These are phyloP conservation scores for Ophiosphaerella narmari DNA, from an alignment of 2,329 filamentous ascomycete genomes.

Conservation along the genomic window DNA sequence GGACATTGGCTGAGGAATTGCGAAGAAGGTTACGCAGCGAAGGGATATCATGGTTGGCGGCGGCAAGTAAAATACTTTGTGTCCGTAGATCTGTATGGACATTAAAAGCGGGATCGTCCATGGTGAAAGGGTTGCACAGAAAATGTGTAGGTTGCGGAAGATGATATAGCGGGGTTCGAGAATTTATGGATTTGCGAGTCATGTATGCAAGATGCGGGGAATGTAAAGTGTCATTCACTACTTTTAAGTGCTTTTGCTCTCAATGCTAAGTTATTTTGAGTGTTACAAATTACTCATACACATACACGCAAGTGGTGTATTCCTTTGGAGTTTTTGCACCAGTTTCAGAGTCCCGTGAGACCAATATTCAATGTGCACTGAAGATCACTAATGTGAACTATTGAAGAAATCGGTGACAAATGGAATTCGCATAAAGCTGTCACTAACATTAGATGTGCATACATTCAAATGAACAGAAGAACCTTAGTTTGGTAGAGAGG, in stretches of 20 bases:
- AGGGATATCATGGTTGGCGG: constrained; percentile 69
- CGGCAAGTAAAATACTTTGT: constrained; percentile 68
- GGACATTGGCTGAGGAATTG: constrained; percentile 69
- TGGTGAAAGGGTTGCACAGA: constrained; percentile 2
- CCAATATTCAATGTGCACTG: no score
- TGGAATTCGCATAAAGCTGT: no score
- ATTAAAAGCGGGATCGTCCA: constrained; percentile 42
- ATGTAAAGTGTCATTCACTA: neutral
- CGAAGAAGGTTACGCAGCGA: constrained; percentile 72
- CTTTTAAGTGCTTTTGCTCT: neutral
- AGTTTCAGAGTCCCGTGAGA: no score
- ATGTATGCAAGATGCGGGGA: neutral
- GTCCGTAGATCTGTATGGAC: constrained; percentile 51
- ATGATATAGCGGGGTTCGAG: constrained; percentile 1
- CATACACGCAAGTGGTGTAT: no score
- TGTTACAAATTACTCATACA: no score
- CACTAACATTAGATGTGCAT: no score
- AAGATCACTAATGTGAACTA: no score
- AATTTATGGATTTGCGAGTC: constrained; percentile 5
- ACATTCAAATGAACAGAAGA: no score
- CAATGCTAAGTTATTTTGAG: no score
- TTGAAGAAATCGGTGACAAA: no score
- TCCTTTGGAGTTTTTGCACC: no score
- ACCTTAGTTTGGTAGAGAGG: no score
- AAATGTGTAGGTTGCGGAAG: neutral